Conservation (phyloP, 73 alveolate species). For the Symbiodinium natans region DNA sequence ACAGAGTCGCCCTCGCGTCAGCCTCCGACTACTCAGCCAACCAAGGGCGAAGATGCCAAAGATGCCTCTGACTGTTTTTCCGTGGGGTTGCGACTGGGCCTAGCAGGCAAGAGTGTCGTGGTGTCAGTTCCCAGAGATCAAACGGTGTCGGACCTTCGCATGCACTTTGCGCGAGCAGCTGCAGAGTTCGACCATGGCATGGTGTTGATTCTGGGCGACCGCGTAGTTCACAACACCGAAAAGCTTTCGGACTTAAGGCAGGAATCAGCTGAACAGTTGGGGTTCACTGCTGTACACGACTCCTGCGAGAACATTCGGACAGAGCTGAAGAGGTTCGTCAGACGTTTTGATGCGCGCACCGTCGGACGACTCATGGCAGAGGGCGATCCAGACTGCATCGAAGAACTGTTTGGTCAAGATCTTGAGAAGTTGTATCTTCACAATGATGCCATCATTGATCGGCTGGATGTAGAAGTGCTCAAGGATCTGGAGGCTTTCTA, state of each 20-base stretch:
- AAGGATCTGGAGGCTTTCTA: constrained; percentile 24
- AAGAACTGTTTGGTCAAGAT: constrained; percentile 13
- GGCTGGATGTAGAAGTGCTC: not conserved
- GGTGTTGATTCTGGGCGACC: constrained; percentile 27
- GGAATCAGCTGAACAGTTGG: not conserved
- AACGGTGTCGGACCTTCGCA: constrained; percentile 8
- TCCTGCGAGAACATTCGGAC: not conserved
- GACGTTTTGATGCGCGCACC: constrained; percentile 4
- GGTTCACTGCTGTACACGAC: constrained; percentile 26
- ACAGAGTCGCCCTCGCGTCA: too few species aligned
- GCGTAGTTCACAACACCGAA: constrained; percentile 8
- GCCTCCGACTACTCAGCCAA: too few species aligned
- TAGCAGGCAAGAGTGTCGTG: constrained; percentile 6
- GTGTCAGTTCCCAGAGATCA: not conserved
- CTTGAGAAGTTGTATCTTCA: not conserved
- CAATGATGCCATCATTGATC: constrained; percentile 7
- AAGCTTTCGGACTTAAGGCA: not conserved
- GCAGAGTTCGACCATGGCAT: constrained; percentile 26
- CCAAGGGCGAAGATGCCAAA: too few species aligned
- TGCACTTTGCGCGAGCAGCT: not conserved
- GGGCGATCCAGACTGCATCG: not conserved
- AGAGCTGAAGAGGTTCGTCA: not conserved
- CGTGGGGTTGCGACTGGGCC: constrained; percentile 15
- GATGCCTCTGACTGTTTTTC: too few species aligned
- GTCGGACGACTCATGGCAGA: not conserved